A percentile compares a stretch with the other conserved stretches of the same genome.
phyloP scores from a whole-genome alignment of 2,329 filamentous ascomycete species.

The Hymenoscyphus scutula region DNA sequence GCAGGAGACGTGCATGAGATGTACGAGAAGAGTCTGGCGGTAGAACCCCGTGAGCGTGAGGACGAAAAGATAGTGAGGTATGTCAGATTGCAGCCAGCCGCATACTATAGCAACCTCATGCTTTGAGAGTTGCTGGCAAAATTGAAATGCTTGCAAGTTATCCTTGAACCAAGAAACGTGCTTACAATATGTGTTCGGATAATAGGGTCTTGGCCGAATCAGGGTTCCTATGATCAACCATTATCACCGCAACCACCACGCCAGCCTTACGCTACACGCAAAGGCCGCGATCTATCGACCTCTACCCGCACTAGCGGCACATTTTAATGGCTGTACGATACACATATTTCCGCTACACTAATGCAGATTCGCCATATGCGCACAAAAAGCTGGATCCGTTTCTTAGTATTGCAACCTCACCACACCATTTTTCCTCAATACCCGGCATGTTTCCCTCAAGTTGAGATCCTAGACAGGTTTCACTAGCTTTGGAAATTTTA shows the following conservation, averaged over 20 bases:
- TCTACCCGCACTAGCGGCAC: conserved; percentile 18
- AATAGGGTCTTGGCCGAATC: conserved; percentile 59
- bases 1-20: conserved; percentile 97
- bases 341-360: conserved; percentile 21
- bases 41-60: conserved; percentile 93
- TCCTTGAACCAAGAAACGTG: conserved; percentile 24
- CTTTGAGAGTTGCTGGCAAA: conserved; percentile 19
- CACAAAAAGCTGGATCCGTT: conserved; percentile 8
- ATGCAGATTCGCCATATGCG: conserved; percentile 20
- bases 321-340: conserved; percentile 26
- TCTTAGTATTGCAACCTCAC: conserved; percentile 14
- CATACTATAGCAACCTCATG: conserved; percentile 24
- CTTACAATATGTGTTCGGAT: conserved; percentile 29
- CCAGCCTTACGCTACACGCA: conserved; percentile 17
- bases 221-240: conserved; percentile 50
- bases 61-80: conserved; percentile 98
- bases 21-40: conserved; percentile 93
- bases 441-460: conserved; percentile 9
- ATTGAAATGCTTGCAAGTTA: conserved; percentile 20
- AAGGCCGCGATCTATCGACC: conserved; percentile 20
- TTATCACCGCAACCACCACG: conserved; percentile 8
- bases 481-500: conserved; percentile 3
- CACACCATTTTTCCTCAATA: conserved; percentile 15
- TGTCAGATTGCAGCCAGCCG: conserved; percentile 27
- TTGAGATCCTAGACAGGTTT: conserved; percentile 2